A percentile compares a stretch with the other conserved stretches of the same genome.
phyloP scores from a whole-genome alignment of 2,329 filamentous ascomycete genomes.

The Monilinia vaccinii-corymbosi region DNA sequence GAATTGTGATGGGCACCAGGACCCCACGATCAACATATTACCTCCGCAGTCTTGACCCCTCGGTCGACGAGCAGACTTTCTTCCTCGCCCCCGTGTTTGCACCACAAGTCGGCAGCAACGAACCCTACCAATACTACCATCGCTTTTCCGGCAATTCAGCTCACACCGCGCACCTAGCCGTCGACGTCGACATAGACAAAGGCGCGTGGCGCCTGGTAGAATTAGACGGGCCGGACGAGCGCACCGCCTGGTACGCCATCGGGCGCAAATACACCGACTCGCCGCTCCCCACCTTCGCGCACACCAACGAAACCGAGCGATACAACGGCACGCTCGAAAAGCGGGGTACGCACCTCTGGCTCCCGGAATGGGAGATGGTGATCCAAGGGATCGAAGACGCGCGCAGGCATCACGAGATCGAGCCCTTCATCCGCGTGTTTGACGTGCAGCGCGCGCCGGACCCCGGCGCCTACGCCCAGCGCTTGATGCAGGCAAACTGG shows the following conservation, averaged over 20 bases:
- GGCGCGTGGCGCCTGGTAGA: not conserved
- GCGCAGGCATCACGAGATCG: not conserved
- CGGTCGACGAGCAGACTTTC: not conserved
- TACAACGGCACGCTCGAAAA: not conserved
- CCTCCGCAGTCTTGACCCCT: not conserved
- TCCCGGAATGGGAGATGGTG: not conserved
- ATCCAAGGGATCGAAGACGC: not conserved
- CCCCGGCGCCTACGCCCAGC: not conserved
- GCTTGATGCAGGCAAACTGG: not conserved
- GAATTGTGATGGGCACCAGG: slow-evolving; percentile 12
- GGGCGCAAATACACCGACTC: not conserved
- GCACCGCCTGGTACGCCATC: not conserved
- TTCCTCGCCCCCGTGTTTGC: not conserved
- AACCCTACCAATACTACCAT: slow-evolving; percentile 7
- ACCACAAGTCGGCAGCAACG: not conserved
- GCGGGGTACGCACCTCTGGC: not conserved
- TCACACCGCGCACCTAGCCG: not conserved
- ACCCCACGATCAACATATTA: not conserved
- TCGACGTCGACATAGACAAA: slow-evolving; percentile 7
- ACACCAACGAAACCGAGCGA: not conserved
- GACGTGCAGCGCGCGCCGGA: not conserved
- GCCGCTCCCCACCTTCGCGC: not conserved
- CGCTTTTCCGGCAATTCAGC: slow-evolving; percentile 1
- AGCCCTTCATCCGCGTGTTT: slow-evolving; percentile 9
- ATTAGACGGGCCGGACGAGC: not conserved